Evolutionary conservation across 108 stramenopile genomes (phyloP).

Genomic region (Cyclotella sp.): DNA sequence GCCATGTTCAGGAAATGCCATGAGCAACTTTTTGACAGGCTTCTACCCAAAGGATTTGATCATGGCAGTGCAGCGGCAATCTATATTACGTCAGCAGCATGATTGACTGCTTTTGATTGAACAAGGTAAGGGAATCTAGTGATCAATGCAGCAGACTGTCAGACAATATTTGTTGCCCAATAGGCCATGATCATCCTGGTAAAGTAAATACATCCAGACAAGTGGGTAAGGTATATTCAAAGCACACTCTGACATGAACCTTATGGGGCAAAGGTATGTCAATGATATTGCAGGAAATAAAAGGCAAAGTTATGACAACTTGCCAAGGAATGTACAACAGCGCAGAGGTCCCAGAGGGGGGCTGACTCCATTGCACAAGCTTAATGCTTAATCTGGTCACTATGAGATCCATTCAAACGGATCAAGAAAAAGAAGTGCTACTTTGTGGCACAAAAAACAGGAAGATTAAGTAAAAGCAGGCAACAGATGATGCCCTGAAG

Average conservation of each 20-base stretch:
- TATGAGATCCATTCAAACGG: slow-evolving; percentile 25
- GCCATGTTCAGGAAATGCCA: slow-evolving; percentile 51
- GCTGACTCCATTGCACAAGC: slow-evolving; percentile 2
- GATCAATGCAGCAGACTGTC: slow-evolving; percentile 26
- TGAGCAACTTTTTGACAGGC: slow-evolving; percentile 30
- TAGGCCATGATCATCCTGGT: slow-evolving; percentile 34
- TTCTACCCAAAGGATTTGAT: slow-evolving; percentile 22
- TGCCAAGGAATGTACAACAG: not conserved
- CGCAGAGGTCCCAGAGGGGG: slow-evolving; percentile 38
- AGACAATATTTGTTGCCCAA: slow-evolving; percentile 21
- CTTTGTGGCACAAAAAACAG: slow-evolving; percentile 44
- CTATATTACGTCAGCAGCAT: slow-evolving; percentile 46
- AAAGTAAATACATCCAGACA: slow-evolving; percentile 27
- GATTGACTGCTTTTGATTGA: slow-evolving; percentile 45
- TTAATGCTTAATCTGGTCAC: slow-evolving; percentile 37
- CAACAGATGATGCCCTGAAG: slow-evolving; percentile 31
- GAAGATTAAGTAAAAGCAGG: slow-evolving; percentile 55
- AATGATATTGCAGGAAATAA: not conserved
- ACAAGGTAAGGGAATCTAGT: slow-evolving; percentile 41
- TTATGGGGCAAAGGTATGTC: not conserved
- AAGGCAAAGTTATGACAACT: not conserved
- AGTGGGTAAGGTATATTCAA: slow-evolving; percentile 34
- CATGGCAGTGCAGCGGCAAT: slow-evolving; percentile 8
- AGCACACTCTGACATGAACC: slow-evolving; percentile 1
- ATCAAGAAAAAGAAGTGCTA: slow-evolving; percentile 25